A percentile compares a stretch with the other conserved stretches of the same genome.
Evolutionary conservation across 805 yeast genomes (phyloP).

Genomic region (Kluyveromyces nonfermentans): DNA sequence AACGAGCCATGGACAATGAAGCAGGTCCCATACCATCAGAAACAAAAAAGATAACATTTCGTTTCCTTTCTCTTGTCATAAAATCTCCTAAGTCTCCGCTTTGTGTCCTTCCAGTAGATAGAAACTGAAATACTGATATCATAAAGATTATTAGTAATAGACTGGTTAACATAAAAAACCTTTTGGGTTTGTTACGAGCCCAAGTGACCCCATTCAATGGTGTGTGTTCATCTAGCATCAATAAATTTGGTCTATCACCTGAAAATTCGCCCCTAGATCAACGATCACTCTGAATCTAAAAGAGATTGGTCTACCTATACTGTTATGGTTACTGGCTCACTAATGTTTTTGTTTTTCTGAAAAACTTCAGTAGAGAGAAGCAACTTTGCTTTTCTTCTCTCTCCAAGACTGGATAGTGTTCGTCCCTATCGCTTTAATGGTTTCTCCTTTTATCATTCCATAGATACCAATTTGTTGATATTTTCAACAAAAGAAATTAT

Average conservation of each 20-base stretch:
- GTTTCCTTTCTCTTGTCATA: slow-evolving; percentile 32
- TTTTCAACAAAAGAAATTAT: neutral
- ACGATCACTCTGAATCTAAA: neutral
- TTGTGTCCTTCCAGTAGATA: neutral
- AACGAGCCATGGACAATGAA: slow-evolving; percentile 68
- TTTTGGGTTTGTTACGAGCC: neutral
- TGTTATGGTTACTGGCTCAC: too few species aligned
- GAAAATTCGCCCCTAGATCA: neutral
- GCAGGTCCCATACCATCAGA: slow-evolving; percentile 97
- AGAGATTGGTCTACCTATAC: too few species aligned
- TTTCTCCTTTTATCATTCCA: too few species aligned
- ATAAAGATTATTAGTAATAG: neutral
- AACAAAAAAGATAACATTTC: slow-evolving; percentile 77
- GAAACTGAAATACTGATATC: neutral
- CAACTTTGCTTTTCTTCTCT: too few species aligned
- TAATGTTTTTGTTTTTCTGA: too few species aligned
- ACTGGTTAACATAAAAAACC: neutral
- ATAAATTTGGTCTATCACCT: neutral
- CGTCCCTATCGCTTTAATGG: too few species aligned
- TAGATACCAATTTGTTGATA: neutral
- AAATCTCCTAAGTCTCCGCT: neutral
- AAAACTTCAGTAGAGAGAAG: too few species aligned
- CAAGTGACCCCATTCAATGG: neutral
- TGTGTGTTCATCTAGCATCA: neutral
- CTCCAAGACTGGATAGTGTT: too few species aligned